Base-by-base conservation (phyloP, 192 early-diverging fungal species). In the Coemansia sp. region DNA sequence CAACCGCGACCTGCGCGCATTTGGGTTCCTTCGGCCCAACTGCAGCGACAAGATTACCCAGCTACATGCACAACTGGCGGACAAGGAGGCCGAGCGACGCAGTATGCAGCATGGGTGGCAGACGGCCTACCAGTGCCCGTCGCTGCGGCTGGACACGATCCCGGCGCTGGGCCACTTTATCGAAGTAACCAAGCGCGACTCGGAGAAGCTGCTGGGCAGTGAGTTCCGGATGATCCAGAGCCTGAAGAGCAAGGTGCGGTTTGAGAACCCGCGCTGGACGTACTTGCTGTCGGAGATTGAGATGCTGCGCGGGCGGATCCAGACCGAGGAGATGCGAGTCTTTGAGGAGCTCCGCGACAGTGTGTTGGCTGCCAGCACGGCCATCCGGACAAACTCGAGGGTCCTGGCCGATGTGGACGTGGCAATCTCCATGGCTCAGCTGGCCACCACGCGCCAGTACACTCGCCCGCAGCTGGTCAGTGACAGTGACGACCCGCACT, bases 321-420 rank as follows among this genome's bases (percentile, higher is more conserved):
- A 69, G 22, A 73, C 75, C 14, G 57, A 75, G 33, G 84, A 86
- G 51, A 48, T 57, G 22, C 55, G 61, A n/a, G 56, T 79, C 3
- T 80, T 81, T 53, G 73, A 81, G 31, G 49, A 72, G 30, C 48
- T 79, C 23, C 45, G 73, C 19, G 53, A 68, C 38, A 44, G 44
- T 19, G 79, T 64, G 6, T 31, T 83, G 29, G 76, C 76, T 2
- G 67, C 81, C 19, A 76, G 80, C 25, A 37, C 67, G 3, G 45
- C 74, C 0, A 82, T 85, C 35, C 60, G 84, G 9, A 76, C 73
- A 6, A 85, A 81, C 62, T 80, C 79, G 43, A 71, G 65, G 39
- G 62, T 75, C 3, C 45, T 89, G 25, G 84, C 84, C 0, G 77
- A 86, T 38, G 45, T 89, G 20, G 87, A 89, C 49, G 82, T 84